A percentile compares a stretch with the other conserved stretches of the same genome.
phyloP scores from a whole-genome alignment of 371 early-diverging fungal species.

The Haplosporangium sp. region DNA sequence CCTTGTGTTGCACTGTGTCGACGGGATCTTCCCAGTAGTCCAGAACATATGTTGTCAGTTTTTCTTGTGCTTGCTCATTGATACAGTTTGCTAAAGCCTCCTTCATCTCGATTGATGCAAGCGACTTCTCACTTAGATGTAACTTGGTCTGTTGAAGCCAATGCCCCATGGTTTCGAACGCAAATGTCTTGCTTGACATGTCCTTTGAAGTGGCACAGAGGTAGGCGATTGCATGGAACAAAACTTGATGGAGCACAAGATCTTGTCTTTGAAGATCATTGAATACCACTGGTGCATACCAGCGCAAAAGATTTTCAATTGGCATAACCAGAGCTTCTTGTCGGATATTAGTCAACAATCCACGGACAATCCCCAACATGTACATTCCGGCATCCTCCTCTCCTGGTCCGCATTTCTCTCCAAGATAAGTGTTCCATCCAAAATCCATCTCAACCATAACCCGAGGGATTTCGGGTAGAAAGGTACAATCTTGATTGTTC shows the following conservation, averaged over 20 bases:
- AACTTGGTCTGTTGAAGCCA: conserved; percentile 74
- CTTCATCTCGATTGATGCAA: conserved; percentile 37
- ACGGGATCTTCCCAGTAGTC: conserved; percentile 89
- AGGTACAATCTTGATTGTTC: conserved; percentile 17
- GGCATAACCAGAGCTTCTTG: conserved; percentile 60
- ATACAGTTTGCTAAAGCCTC: conserved; percentile 45
- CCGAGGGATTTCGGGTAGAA: conserved; percentile 32
- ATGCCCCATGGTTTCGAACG: conserved; percentile 80
- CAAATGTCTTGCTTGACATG: conserved; percentile 73
- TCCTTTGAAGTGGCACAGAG: conserved; percentile 69
- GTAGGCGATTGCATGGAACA: conserved; percentile 61
- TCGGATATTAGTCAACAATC: conserved; percentile 65
- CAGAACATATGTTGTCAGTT: conserved; percentile 75
- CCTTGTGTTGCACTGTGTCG: conserved; percentile 81
- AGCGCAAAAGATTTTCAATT: conserved; percentile 35
- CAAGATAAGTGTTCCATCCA: conserved; percentile 50
- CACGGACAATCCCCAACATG: conserved; percentile 67
- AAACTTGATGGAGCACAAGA: conserved; percentile 57
- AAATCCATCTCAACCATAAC: conserved; percentile 42
- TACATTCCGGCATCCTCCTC: conserved; percentile 56
- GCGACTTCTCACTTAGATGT: conserved; percentile 44
- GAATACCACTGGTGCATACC: conserved; percentile 55
- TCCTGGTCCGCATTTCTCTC: conserved; percentile 43
- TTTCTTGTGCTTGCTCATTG: conserved; percentile 60
- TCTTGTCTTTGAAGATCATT: conserved; percentile 21